These are phyloP conservation scores for Alectoria sarmentosa DNA, from an alignment of 495 filamentous ascomycete genomes.

Conservation along the genomic window DNA sequence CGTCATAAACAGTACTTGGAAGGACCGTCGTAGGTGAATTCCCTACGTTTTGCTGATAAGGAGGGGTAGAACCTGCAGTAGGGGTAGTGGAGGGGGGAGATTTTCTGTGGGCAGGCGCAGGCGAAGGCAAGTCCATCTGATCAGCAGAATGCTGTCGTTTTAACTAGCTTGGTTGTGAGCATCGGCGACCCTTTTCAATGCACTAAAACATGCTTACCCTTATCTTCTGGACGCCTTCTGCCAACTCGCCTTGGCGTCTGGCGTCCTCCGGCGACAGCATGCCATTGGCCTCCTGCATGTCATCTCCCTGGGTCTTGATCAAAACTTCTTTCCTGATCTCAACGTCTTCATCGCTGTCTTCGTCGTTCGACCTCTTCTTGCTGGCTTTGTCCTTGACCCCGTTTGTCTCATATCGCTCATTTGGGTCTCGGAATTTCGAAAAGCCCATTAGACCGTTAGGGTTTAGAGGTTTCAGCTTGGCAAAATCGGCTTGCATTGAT, in stretches of 20 bases:
- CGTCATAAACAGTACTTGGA: slow-evolving; percentile 27
- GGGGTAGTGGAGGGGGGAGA: slow-evolving; percentile 42
- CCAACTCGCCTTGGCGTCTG: slow-evolving; percentile 72
- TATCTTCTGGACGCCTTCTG: slow-evolving; percentile 86
- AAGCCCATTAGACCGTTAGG: slow-evolving; percentile 82
- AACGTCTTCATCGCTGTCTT: slow-evolving; percentile 58
- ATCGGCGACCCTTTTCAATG: neutral
- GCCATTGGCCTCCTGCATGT: slow-evolving; percentile 58
- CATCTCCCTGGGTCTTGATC: slow-evolving; percentile 62
- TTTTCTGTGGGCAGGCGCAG: slow-evolving; percentile 33
- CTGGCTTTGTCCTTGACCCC: slow-evolving; percentile 48
- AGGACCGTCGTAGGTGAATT: slow-evolving; percentile 36
- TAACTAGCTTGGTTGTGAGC: slow-evolving; percentile 49
- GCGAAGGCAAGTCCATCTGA: slow-evolving; percentile 45
- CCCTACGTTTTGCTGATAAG: slow-evolving; percentile 28
- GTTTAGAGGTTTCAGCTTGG: slow-evolving; percentile 76
- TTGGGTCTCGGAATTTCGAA: slow-evolving; percentile 73
- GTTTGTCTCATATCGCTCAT: slow-evolving; percentile 40
- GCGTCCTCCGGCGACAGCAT: slow-evolving; percentile 71
- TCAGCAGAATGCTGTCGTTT: slow-evolving; percentile 93
- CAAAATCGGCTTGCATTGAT: slow-evolving; percentile 72
- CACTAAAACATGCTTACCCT: slow-evolving; percentile 53
- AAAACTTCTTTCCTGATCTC: slow-evolving; percentile 64
- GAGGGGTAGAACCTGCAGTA: slow-evolving; percentile 40
- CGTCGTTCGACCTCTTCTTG: slow-evolving; percentile 29